Evolutionary conservation across 1,139 yeast species (phyloP).

Genomic region (Debaryomyces subglobosus): DNA sequence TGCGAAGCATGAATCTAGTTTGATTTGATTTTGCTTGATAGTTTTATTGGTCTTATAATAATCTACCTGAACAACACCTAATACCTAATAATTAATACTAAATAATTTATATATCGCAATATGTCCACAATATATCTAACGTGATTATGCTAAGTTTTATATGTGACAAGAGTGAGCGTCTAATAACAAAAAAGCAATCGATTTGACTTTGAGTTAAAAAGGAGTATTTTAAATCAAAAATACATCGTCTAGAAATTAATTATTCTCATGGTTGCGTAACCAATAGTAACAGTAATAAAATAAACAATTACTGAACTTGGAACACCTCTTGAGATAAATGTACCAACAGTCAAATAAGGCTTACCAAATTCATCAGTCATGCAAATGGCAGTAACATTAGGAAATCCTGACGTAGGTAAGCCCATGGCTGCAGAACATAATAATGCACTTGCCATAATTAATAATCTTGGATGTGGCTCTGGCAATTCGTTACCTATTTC

Average conservation of each 20-base stretch:
- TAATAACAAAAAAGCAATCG: not conserved
- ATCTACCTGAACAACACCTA: not conserved
- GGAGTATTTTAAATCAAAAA: not conserved
- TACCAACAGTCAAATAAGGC: constrained; percentile 64
- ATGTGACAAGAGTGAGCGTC: not conserved
- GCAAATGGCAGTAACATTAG: constrained; percentile 78
- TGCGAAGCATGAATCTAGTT: not conserved
- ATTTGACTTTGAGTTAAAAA: not conserved
- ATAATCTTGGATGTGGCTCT: constrained; percentile 58
- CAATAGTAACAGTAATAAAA: constrained; percentile 59
- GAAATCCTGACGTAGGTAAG: constrained; percentile 75
- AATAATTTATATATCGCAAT: not conserved
- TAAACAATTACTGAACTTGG: constrained; percentile 65
- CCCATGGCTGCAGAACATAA: constrained; percentile 80
- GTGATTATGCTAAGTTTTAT: not conserved
- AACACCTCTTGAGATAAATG: constrained; percentile 72
- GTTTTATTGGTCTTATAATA: not conserved
- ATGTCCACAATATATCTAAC: not conserved
- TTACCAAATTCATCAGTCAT: constrained; percentile 74
- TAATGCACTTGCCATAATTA: constrained; percentile 68
- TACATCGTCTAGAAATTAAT: constrained; percentile 36
- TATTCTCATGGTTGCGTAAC: constrained; percentile 65
- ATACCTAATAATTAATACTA: constrained; percentile 1
- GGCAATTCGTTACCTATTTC: constrained; percentile 65
- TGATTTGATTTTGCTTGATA: not conserved